phyloP scores from a whole-genome alignment of 1,284 basidiomycete genomes.

The Moniliophthora roreri region DNA sequence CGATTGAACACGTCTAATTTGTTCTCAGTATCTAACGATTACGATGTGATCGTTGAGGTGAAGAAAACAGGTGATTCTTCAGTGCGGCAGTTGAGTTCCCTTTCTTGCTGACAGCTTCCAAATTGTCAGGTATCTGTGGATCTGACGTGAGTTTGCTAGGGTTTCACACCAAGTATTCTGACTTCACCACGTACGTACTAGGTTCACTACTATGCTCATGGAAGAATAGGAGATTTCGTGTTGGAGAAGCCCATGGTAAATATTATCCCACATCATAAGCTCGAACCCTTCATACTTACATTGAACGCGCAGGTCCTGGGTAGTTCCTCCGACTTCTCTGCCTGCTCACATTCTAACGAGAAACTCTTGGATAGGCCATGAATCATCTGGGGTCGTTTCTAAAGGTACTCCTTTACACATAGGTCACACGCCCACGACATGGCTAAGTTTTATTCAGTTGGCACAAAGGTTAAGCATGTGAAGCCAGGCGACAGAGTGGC shows the following conservation, averaged over 20 bases:
- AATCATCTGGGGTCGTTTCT: conserved; percentile 52
- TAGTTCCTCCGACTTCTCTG: neutral
- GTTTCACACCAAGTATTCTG: conserved; percentile 1
- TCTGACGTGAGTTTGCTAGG: conserved; percentile 62
- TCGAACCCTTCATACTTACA: conserved; percentile 9
- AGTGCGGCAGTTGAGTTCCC: neutral
- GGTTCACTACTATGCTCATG: conserved; percentile 77
- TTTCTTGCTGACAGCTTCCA: conserved; percentile 12
- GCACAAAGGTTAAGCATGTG: conserved; percentile 67
- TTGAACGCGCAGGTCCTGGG: conserved; percentile 41
- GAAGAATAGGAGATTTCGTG: conserved; percentile 78
- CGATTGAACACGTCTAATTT: conserved; percentile 2
- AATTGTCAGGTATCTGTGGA: conserved; percentile 76
- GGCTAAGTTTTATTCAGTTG: conserved; percentile 43
- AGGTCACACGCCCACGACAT: neutral
- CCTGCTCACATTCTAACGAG: neutral
- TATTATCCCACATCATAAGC: neutral
- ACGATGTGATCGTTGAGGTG: conserved; percentile 85
- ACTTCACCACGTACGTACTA: conserved; percentile 25
- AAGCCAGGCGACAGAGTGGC: conserved; percentile 87
- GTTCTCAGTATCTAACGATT: conserved; percentile 57
- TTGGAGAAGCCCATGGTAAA: conserved; percentile 77
- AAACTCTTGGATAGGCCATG: conserved; percentile 36
- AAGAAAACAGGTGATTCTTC: conserved; percentile 79
- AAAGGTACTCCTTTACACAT: conserved; percentile 39